phyloP scores from a whole-genome alignment of 345 rosid genomes.

The Clarkia xantiana region DNA sequence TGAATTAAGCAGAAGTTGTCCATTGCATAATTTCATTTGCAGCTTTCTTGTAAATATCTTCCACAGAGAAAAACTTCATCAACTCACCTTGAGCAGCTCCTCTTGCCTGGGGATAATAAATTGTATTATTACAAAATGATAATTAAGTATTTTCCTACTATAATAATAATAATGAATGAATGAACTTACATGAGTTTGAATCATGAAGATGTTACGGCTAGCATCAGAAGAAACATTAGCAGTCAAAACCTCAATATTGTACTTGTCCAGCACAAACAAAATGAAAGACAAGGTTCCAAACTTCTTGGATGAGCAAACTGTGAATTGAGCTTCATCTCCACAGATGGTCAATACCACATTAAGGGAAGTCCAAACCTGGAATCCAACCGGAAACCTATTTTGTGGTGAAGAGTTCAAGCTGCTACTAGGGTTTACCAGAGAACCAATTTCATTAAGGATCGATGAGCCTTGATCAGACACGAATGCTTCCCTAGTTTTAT shows the following conservation, averaged over 20 bases:
- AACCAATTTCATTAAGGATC: neutral
- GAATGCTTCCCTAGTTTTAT: slow-evolving; percentile 28
- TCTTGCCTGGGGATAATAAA: slow-evolving; percentile 11
- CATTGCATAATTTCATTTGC: slow-evolving; percentile 37
- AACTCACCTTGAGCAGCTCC: slow-evolving; percentile 22
- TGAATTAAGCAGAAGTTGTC: slow-evolving; percentile 26
- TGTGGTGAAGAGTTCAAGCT: slow-evolving; percentile 12
- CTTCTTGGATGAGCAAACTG: slow-evolving; percentile 26
- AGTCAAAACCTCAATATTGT: slow-evolving; percentile 33
- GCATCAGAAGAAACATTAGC: slow-evolving; percentile 33
- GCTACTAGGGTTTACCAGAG: neutral
- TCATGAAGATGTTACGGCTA: slow-evolving; percentile 21
- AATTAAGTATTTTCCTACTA: neutral
- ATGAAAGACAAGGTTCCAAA: slow-evolving; percentile 27
- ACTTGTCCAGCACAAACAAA: slow-evolving; percentile 29
- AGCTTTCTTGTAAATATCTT: slow-evolving; percentile 43
- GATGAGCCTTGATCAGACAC: slow-evolving; percentile 37
- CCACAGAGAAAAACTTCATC: slow-evolving; percentile 23
- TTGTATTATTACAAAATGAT: too few species aligned
- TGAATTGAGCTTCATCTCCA: slow-evolving; percentile 34
- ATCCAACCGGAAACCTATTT: slow-evolving; percentile 22
- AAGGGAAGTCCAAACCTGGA: slow-evolving; percentile 40
- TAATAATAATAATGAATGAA: neutral
- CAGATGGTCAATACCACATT: slow-evolving; percentile 36
- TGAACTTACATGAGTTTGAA: slow-evolving; percentile 26